phyloP scores from a whole-genome alignment of 2,329 filamentous ascomycete species.

The Aspergillus sergii region DNA sequence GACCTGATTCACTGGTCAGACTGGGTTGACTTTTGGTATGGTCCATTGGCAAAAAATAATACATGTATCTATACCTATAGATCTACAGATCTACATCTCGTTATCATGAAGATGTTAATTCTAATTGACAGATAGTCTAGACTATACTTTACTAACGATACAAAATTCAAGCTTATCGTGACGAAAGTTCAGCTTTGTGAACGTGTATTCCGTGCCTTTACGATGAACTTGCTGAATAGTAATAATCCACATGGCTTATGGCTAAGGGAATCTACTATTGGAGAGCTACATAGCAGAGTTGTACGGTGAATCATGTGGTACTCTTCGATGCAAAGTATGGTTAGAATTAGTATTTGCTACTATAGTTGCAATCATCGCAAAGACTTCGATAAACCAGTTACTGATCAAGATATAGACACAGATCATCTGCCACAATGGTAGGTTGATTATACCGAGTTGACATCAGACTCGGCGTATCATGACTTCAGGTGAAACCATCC shows the following conservation, averaged over 20 bases:
- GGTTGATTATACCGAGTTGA: background rate
- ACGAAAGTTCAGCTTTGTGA: background rate
- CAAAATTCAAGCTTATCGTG: background rate
- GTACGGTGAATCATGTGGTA: background rate
- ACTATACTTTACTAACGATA: background rate
- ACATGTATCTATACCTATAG: background rate
- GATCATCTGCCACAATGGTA: background rate
- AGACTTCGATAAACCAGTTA: too few relatives aligned
- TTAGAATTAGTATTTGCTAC: background rate
- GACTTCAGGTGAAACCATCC: background rate
- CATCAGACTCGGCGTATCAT: background rate
- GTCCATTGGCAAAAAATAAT: background rate
- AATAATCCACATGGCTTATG: too few relatives aligned
- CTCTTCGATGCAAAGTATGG: background rate
- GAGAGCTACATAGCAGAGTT: background rate
- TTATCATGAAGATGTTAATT: background rate
- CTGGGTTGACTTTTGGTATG: background rate
- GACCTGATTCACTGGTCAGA: too few relatives aligned
- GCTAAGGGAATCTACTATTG: background rate
- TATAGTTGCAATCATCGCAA: too few relatives aligned
- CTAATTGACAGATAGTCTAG: background rate
- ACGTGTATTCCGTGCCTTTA: too few relatives aligned
- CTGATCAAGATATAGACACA: too few relatives aligned
- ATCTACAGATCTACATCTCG: background rate
- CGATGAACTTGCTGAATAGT: too few relatives aligned